A percentile compares a stretch with the other conserved stretches of the same genome.
phyloP scores from a whole-genome alignment of 2,329 filamentous ascomycete species.

The Curvularia hawaiiensis region DNA sequence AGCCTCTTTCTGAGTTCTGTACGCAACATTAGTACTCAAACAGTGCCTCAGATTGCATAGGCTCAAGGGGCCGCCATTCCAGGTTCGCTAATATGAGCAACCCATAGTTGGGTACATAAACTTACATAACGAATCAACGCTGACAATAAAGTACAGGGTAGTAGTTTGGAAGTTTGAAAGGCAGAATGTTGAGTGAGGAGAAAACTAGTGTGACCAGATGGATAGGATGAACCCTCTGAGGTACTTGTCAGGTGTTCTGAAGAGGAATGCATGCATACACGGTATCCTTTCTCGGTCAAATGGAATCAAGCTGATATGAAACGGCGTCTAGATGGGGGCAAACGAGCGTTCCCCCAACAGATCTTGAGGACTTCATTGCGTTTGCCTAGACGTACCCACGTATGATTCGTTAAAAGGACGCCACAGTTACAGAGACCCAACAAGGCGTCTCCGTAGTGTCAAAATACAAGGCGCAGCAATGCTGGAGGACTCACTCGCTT shows the following conservation, averaged over 20 bases:
- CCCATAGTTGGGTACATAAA: neutral
- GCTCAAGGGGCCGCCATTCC: neutral
- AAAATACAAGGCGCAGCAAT: constrained; percentile 11
- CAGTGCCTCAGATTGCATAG: neutral
- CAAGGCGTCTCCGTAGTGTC: neutral
- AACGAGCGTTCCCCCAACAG: neutral
- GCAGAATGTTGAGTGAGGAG: neutral
- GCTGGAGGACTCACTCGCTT: constrained; percentile 22
- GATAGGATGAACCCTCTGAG: neutral
- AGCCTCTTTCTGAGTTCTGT: neutral
- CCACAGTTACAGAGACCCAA: neutral
- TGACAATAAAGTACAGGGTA: neutral
- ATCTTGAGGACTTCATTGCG: neutral
- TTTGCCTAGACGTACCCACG: neutral
- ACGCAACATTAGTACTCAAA: neutral
- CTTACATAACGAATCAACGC: neutral
- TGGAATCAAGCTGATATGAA: neutral
- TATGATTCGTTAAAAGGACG: neutral
- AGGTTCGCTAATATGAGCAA: neutral
- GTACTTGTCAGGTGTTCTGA: neutral
- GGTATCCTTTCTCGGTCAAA: neutral
- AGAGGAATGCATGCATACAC: neutral
- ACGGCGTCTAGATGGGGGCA: constrained; percentile 5
- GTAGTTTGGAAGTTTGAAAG: neutral
- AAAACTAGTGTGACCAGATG: neutral